These are phyloP conservation scores for Eutrema japonicum DNA, from an alignment of 345 rosid species.

Conservation along the genomic window DNA sequence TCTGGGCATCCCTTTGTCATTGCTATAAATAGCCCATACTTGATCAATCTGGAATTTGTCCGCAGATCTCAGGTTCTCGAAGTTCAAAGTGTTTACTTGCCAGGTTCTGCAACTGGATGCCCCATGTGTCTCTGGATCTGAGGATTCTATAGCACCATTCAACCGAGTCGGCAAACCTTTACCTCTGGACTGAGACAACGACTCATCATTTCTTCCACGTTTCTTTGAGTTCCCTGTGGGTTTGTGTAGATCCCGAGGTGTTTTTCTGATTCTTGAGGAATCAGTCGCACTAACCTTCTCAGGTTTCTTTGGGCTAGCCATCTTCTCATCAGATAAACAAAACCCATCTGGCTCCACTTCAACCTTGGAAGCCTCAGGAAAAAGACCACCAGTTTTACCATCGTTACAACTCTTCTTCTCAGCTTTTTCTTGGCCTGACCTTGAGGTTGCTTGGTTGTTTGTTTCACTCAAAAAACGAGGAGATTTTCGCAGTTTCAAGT, in stretches of 20 bases:
- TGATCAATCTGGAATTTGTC: conserved; percentile 52
- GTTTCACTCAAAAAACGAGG: conserved; percentile 29
- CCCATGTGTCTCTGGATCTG: conserved; percentile 29
- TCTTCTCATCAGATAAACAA: conserved; percentile 18
- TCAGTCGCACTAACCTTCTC: conserved; percentile 32
- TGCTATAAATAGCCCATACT: conserved; percentile 57
- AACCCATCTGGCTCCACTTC: conserved; percentile 21
- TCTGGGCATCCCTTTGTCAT: conserved; percentile 50
- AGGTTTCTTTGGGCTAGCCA: conserved; percentile 28
- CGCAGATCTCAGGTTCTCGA: conserved; percentile 49
- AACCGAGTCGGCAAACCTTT: conserved; percentile 15
- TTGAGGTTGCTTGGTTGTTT: conserved; percentile 28
- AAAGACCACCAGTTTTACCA: conserved; percentile 32
- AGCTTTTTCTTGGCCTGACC: conserved; percentile 15
- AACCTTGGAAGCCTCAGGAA: conserved; percentile 34
- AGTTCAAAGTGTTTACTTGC: conserved; percentile 37
- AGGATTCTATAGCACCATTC: conserved; percentile 10
- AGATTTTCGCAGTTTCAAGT: conserved; percentile 26
- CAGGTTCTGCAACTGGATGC: conserved; percentile 27
- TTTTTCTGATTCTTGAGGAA: conserved; percentile 48
- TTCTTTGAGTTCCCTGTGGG: conserved; percentile 37
- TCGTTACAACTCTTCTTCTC: conserved; percentile 29
- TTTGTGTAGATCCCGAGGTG: conserved; percentile 49
- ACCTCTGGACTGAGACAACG: conserved; percentile 36
- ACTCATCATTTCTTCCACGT: conserved; percentile 38